Percentiles rank a stretch among this genome's conserved stretches.
Conservation (phyloP, 352 stramenopile genomes). For the Phytophthora pseudosyringae region DNA sequence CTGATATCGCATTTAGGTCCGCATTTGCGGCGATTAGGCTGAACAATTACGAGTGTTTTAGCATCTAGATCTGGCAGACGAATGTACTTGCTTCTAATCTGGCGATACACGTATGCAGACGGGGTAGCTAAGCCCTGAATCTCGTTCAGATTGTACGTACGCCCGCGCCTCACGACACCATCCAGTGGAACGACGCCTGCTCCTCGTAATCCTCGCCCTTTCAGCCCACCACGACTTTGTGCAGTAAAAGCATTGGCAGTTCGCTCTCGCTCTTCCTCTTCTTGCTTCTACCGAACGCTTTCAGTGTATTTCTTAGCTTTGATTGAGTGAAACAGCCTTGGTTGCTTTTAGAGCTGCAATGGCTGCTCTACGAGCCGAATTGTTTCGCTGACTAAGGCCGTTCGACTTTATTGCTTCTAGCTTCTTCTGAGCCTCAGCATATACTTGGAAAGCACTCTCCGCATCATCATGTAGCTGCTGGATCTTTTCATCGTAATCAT, state of each 20-base stretch:
- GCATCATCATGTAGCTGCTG: conserved; percentile 12
- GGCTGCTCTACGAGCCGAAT: background rate
- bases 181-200: conserved; percentile 1
- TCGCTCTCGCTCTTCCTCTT: no score
- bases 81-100: no score
- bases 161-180: conserved; percentile 5
- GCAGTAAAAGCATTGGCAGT: no score
- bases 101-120: background rate
- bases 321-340: background rate
- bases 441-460: conserved; percentile 1
- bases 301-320: no score
- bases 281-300: no score
- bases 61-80: no score
- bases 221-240: no score
- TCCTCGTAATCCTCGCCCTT: background rate
- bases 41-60: no score
- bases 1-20: no score
- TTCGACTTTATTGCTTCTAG: background rate
- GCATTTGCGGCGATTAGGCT: no score
- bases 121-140: no score
- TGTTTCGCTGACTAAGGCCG: background rate
- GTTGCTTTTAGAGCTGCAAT: background rate
- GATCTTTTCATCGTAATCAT: background rate
- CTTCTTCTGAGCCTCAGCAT: conserved; percentile 11
- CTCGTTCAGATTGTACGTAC: conserved; percentile 12